Conservation (phyloP, 208 protist genomes). For the Endotrypanum monterogeii region DNA sequence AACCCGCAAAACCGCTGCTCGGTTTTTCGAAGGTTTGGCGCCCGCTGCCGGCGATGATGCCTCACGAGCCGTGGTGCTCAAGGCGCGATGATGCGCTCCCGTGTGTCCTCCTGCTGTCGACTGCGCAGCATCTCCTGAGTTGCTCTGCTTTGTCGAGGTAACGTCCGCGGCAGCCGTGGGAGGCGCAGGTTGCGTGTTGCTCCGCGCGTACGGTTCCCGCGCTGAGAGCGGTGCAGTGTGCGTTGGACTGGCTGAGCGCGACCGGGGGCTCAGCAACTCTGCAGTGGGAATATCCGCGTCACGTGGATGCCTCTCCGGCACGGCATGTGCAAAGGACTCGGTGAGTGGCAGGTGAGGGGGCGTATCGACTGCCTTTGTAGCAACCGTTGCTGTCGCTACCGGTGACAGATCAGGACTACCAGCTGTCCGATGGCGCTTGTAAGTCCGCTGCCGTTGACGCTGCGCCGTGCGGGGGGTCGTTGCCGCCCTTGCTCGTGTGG, state of each 20-base stretch:
- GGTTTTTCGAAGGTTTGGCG: background rate
- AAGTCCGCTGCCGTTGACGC: background rate
- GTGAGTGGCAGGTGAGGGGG: background rate
- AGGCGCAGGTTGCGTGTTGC: background rate
- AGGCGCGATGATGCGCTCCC: background rate
- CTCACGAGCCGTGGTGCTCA: background rate
- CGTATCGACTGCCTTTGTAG: background rate
- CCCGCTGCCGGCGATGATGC: background rate
- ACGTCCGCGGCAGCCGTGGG: background rate
- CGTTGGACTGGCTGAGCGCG: background rate
- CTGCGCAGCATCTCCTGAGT: too few relatives aligned
- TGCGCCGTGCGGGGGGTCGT: background rate
- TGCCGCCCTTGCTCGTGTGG: background rate
- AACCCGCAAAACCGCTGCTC: conserved; percentile 5
- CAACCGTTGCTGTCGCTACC: background rate
- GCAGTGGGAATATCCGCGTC: conserved; percentile 16
- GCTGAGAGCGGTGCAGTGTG: background rate
- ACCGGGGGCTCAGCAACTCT: conserved; percentile 3
- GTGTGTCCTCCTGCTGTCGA: background rate
- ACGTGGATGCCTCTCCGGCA: background rate
- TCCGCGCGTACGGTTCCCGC: background rate
- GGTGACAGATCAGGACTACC: background rate
- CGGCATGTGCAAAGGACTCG: background rate
- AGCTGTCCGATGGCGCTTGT: background rate
- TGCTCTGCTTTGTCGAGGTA: too few relatives aligned